phyloP scores from a whole-genome alignment of 371 early-diverging fungal species.

The Blyttiomyces sp. region DNA sequence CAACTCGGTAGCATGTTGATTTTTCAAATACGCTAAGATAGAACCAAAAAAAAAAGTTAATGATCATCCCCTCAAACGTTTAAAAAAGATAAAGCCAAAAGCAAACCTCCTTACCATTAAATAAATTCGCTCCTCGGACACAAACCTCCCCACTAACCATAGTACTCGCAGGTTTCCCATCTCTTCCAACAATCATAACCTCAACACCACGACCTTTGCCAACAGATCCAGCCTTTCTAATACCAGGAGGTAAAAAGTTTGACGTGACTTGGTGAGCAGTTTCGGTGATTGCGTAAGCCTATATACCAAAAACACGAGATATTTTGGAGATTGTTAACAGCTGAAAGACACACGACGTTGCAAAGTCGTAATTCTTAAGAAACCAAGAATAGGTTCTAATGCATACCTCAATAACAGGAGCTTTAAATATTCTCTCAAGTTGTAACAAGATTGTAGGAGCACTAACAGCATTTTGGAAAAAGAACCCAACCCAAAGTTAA shows the following conservation, averaged over 20 bases:
- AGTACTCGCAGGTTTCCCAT: conserved; percentile 44
- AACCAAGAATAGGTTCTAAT: no score
- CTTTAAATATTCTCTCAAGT: conserved; percentile 66
- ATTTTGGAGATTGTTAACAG: conserved; percentile 63
- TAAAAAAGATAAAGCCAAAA: background rate
- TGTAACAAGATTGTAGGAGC: conserved; percentile 71
- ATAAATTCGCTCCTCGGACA: conserved; percentile 73
- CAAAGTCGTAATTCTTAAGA: no score
- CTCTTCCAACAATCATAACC: conserved; percentile 66
- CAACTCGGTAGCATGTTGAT: background rate
- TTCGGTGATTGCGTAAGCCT: conserved; percentile 91
- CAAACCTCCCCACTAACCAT: conserved; percentile 76
- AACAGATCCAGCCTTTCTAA: conserved; percentile 71
- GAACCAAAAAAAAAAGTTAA: no score
- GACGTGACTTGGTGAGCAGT: conserved; percentile 88
- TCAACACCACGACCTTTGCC: conserved; percentile 82
- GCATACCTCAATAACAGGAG: conserved; percentile 76
- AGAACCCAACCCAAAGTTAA: no score
- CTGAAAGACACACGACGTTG: no score
- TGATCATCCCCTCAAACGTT: background rate
- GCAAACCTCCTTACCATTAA: conserved; percentile 43
- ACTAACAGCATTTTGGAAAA: background rate
- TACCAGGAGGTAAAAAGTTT: conserved; percentile 73
- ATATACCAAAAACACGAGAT: conserved; percentile 76
- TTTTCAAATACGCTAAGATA: background rate